Percentiles rank a stretch among this genome's conserved stretches.
Evolutionary conservation across 177 flowering plant genomes (phyloP).

Genomic region (Vitis hybrid): DNA sequence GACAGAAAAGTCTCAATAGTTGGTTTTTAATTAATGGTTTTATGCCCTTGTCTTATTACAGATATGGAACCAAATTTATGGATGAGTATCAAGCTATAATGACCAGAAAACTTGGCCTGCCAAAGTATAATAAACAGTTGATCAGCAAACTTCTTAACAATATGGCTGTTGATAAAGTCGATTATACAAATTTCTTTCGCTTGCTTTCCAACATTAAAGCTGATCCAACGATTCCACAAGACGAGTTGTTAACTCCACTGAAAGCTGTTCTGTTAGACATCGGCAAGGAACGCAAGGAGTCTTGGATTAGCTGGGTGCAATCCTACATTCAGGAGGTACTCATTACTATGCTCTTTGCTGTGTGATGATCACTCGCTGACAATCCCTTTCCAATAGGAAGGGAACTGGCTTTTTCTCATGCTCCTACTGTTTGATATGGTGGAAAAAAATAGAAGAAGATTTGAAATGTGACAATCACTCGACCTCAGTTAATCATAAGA

Average conservation of each 20-base stretch:
- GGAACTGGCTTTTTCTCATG: not conserved
- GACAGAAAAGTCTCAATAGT: not conserved
- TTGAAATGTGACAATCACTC: not conserved
- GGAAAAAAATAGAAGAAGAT: not conserved
- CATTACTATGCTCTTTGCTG: not conserved
- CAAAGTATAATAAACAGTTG: slow-evolving; percentile 87
- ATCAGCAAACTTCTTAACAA: slow-evolving; percentile 77
- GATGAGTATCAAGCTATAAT: slow-evolving; percentile 95
- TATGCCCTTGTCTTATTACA: slow-evolving; percentile 24
- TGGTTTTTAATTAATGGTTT: slow-evolving; percentile 1
- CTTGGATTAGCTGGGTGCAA: slow-evolving; percentile 92
- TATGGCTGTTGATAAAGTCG: slow-evolving; percentile 89
- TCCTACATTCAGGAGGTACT: slow-evolving; percentile 56
- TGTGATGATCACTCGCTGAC: not conserved
- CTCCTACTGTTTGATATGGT: not conserved
- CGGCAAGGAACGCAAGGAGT: slow-evolving; percentile 91
- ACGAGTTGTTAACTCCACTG: slow-evolving; percentile 70
- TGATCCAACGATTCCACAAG: slow-evolving; percentile 56
- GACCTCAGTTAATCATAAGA: not conserved
- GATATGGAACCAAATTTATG: slow-evolving; percentile 95
- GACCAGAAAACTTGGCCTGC: slow-evolving; percentile 85
- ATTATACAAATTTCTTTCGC: slow-evolving; percentile 96
- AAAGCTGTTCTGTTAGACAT: slow-evolving; percentile 92
- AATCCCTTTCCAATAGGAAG: not conserved
- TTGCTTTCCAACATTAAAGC: slow-evolving; percentile 81